These are phyloP conservation scores for Lolium rigidum DNA, from an alignment of 176 grass and related monocot genomes.

Conservation along the genomic window DNA sequence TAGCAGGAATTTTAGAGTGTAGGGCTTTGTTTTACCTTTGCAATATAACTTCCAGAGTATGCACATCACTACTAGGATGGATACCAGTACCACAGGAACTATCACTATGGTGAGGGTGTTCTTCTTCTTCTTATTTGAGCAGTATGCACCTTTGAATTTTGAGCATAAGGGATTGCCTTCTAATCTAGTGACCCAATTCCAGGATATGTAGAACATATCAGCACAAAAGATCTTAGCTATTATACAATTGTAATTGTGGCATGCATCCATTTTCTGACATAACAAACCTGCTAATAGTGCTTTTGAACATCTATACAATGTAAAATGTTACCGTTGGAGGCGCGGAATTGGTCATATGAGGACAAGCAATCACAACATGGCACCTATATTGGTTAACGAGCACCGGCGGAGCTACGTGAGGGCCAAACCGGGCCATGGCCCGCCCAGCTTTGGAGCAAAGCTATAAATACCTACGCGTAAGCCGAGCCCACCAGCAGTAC, in stretches of 20 bases:
- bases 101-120: not conserved
- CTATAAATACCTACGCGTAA: no score
- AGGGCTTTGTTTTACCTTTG: slow-evolving; percentile 17
- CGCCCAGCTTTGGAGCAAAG: no score
- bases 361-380: no score
- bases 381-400: no score
- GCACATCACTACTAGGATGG: not conserved
- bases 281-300: not conserved
- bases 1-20: not conserved
- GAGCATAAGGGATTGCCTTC: slow-evolving; percentile 38
- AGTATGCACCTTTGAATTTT: not conserved
- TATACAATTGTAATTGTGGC: not conserved
- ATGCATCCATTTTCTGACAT: not conserved
- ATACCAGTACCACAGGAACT: slow-evolving; percentile 8
- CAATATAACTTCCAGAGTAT: not conserved
- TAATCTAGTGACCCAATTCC: not conserved
- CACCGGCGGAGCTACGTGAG: no score
- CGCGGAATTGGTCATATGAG: not conserved
- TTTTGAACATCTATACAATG: not conserved
- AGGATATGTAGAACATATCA: not conserved
- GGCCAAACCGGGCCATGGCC: no score
- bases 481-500: no score
- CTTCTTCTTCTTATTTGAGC: slow-evolving; percentile 1
- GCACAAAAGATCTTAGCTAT: slow-evolving; percentile 7
- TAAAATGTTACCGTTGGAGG: not conserved